Evolutionary conservation across 2,329 filamentous ascomycete species (phyloP), one percentile per base, ranked within the genome.

Genomic region (Hypoxylon sp.): DNA sequence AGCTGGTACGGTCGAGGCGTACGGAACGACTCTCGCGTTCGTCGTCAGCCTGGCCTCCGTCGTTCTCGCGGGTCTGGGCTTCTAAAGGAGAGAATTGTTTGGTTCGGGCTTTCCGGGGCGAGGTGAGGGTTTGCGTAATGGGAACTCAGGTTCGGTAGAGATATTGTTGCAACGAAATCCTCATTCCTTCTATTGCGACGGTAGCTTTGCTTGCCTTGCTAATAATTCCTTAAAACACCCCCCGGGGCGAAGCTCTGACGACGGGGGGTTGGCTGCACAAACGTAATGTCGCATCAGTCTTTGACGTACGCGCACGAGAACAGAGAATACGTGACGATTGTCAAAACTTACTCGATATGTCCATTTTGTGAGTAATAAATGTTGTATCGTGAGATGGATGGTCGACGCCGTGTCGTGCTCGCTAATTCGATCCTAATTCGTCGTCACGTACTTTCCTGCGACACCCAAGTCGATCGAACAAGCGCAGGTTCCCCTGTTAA

Each of bases 31-130:
- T 13, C 63, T 81, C 55, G 65, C 71, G 15, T 70, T 71, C 13
- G 69, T 75, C 6, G 72, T 74, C 15, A 78, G 71, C 8, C 60
- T 82, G 41, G 72, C 75, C 13, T 66, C 73, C 53, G 66, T 67
- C 3, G 77, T 81, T 53, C 73, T 70, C 21, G 65, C 74, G 31
- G 75, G 74, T 5, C 55, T 79, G 58, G 71, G 71, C 37, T 35
- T 75, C 48, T 79, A 67, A 72, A 9, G 21, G n/a, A 17, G 24
- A 40, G 51, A 35, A 20, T 15, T 11, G 13, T 29, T 29, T 11
- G 27, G 13, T 15, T 35, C 17, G 13, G 26, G 38, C 8, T 20
- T 40, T 40, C 35, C 20, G 20, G 20, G 11, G 3, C 24, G n/a
- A 20, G 15, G 11, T 6, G 35, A n/a, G 35, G 9, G 20, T 20